Evolutionary conservation across 805 yeast species (phyloP).

Genomic region (Torulaspora gathmanii): DNA sequence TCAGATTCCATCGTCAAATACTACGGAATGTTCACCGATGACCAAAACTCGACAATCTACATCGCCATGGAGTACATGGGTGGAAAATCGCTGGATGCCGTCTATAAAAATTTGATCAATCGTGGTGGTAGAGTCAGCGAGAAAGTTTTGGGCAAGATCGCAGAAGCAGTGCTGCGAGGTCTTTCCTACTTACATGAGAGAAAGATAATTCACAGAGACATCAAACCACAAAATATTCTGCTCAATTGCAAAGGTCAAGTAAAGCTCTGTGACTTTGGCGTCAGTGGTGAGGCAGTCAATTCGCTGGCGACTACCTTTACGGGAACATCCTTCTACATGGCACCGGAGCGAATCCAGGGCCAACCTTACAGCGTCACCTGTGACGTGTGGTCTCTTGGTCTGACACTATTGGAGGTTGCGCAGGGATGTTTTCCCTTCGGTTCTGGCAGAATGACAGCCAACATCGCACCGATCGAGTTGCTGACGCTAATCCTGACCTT

Average conservation of each 20-base stretch:
- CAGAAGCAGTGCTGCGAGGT: conserved; percentile 80
- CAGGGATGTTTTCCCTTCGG: conserved; percentile 84
- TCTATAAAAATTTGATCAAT: conserved; percentile 69
- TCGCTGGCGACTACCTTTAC: conserved; percentile 94
- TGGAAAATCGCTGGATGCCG: conserved; percentile 83
- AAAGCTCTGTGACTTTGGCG: conserved; percentile 95
- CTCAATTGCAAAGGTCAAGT: conserved; percentile 73
- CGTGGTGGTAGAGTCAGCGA: conserved; percentile 88
- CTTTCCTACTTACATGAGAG: conserved; percentile 82
- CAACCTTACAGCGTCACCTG: conserved; percentile 92
- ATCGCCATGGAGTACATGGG: conserved; percentile 98
- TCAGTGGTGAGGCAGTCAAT: conserved; percentile 93
- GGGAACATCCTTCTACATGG: conserved; percentile 97
- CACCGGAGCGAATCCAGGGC: conserved; percentile 95
- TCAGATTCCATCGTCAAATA: conserved; percentile 85
- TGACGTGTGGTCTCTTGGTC: conserved; percentile 95
- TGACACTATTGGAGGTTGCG: conserved; percentile 89
- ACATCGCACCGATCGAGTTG: conserved; percentile 79
- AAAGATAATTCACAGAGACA: conserved; percentile 88
- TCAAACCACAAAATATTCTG: conserved; percentile 90
- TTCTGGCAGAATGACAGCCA: conserved; percentile 40
- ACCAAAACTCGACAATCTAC: conserved; percentile 71
- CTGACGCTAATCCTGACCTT: conserved; percentile 74
- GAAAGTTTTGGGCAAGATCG: conserved; percentile 84
- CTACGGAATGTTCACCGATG: conserved; percentile 85